A percentile compares a stretch with the other conserved stretches of the same genome.
Evolutionary conservation across 1,284 basidiomycete genomes (phyloP).

Genomic region (Mrakiaceae sp.): DNA sequence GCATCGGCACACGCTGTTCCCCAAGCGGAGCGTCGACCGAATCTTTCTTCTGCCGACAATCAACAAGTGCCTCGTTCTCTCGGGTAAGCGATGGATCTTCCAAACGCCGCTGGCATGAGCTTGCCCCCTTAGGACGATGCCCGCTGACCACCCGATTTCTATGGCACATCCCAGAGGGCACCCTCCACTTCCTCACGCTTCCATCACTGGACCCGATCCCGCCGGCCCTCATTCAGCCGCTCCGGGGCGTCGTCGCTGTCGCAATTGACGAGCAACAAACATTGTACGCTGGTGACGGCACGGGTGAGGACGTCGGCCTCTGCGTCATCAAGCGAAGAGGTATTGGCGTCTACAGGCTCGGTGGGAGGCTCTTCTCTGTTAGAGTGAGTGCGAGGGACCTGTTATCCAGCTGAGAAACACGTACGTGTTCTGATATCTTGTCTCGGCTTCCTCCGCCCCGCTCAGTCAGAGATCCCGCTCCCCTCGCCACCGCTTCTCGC

Average conservation of each 20-base stretch:
- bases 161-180: conserved; percentile 45
- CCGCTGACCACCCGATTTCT: too few species aligned
- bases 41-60: conserved; percentile 67
- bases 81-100: conserved; percentile 40
- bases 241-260: conserved; percentile 64
- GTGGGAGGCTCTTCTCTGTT: conserved; percentile 48
- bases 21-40: conserved; percentile 49
- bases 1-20: conserved; percentile 31
- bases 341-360: conserved; percentile 55
- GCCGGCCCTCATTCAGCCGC: conserved; percentile 49
- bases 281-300: conserved; percentile 48
- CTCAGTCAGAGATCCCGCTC: conserved; percentile 62
- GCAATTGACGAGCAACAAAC: conserved; percentile 60
- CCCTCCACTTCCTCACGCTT: conserved; percentile 64
- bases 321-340: conserved; percentile 61
- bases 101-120: too few species aligned
- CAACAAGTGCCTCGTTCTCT: conserved; percentile 54
- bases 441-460: too few species aligned
- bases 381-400: conserved; percentile 39
- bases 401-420: neutral
- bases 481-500: conserved; percentile 51
- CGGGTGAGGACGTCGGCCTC: conserved; percentile 54
- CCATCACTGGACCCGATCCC: conserved; percentile 64
- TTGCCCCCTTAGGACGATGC: too few species aligned
- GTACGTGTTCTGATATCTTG: neutral